Base-by-base conservation (phyloP, 2,329 filamentous ascomycete species). In the Botrytis tulipae region DNA sequence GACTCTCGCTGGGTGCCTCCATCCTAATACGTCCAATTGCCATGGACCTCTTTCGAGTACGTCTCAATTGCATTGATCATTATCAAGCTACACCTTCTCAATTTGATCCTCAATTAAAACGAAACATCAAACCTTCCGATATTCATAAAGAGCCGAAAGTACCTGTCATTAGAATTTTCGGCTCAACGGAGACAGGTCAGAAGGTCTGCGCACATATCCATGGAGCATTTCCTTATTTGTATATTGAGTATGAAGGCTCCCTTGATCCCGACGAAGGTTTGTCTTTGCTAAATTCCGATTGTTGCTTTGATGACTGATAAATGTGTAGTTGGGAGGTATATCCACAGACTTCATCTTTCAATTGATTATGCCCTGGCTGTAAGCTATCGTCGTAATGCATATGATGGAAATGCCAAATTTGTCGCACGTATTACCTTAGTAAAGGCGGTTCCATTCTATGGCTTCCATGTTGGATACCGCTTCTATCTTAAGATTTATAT, bases 171-270 rank as follows among this genome's bases (percentile, higher is more conserved):
- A 90, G 96, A 76, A 88, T 97, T 18, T 99, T 98, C 83, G 96
- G 96, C 0, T 91, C 94, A 5, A 98, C 95, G 0, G 94, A 97
- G 81, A 96, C 94, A 0, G 96, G 96, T 0, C 95, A 98, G 83
- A 98, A 97, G 81, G 94, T 98, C 25, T 98, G 96, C 84, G 93
- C 93, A 44, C 96, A 99, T 84, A 90, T 99, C 73, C 96, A 98
- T 82, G 96, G 97, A 74, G 94, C 93, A 35, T 95, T 99, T 79
- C 96, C 96, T 1, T 99, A 99, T 81, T 85, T 98, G n/a, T 98
- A 94, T 81, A 86, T 99, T 73, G 92, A 95, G 82, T 97, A 97
- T 82, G 85, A 87, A 66, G 94, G 93, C 35, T 88, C 87, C 77
- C 82, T 96, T 74, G 86, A 86, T 59, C 85, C 87, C 16, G 87